Conservation (phyloP, 2,329 filamentous ascomycete genomes). For the Fusarium sp. region DNA sequence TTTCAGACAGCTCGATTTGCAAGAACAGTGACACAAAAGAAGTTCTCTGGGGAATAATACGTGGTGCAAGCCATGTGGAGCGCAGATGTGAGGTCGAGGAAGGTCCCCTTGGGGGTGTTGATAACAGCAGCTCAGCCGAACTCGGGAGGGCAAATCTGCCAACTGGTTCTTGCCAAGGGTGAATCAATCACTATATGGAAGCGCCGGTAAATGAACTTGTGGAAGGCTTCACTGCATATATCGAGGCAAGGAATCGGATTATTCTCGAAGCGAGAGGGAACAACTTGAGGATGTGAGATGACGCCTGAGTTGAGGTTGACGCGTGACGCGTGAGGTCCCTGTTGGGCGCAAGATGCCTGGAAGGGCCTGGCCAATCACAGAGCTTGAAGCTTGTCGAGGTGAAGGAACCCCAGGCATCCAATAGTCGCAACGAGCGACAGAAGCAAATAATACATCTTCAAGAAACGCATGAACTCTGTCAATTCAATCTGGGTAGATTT, state of each 20-base stretch:
- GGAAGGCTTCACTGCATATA: slow-evolving; percentile 24
- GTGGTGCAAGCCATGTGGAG: slow-evolving; percentile 34
- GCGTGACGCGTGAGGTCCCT: slow-evolving; percentile 18
- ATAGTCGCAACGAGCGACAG: not conserved
- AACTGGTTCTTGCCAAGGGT: not conserved
- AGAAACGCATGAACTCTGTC: not conserved
- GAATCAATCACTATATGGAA: not conserved
- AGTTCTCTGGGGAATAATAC: slow-evolving; percentile 6
- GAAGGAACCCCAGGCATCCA: not conserved
- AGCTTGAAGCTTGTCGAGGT: not conserved
- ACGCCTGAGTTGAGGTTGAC: slow-evolving; percentile 41
- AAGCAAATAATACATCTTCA: not conserved
- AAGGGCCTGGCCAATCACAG: slow-evolving; percentile 26
- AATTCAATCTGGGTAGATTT: not conserved
- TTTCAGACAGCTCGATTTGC: slow-evolving; percentile 17
- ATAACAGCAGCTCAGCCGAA: slow-evolving; percentile 2
- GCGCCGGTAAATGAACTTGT: slow-evolving; percentile 21
- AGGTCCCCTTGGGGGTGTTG: not conserved
- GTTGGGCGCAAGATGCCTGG: slow-evolving; percentile 18
- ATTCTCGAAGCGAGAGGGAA: slow-evolving; percentile 36
- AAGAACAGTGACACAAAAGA: slow-evolving; percentile 5
- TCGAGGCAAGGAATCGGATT: slow-evolving; percentile 13
- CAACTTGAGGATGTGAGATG: not conserved
- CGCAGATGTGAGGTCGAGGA: slow-evolving; percentile 15
- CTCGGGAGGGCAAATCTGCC: not conserved